These are phyloP conservation scores for Puccinia coronata DNA, from an alignment of 1,284 basidiomycete species.

Conservation along the genomic window DNA sequence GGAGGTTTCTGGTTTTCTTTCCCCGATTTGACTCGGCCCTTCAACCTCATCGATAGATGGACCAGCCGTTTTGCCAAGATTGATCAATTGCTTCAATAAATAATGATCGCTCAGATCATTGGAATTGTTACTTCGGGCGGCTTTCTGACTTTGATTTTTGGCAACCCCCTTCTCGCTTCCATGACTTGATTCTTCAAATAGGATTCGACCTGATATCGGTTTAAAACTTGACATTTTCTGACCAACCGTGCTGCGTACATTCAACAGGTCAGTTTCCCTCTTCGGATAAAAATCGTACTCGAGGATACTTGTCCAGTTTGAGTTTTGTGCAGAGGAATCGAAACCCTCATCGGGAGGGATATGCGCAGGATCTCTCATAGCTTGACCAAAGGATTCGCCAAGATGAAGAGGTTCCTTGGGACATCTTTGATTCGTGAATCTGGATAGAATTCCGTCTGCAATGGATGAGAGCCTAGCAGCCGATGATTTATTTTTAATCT, in stretches of 20 bases:
- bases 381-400: neutral
- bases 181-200: conserved; percentile 13
- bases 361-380: neutral
- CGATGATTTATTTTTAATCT: neutral
- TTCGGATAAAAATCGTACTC: neutral
- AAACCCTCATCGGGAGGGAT: neutral
- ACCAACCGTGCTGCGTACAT: neutral
- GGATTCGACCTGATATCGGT: conserved; percentile 9
- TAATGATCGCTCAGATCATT: neutral
- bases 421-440: neutral
- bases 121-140: neutral
- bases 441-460: neutral
- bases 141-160: neutral
- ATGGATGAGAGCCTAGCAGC: neutral
- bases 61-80: neutral
- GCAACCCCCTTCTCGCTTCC: neutral
- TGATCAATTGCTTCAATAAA: neutral
- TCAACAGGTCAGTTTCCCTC: neutral
- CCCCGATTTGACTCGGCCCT: neutral
- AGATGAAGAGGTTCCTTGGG: neutral
- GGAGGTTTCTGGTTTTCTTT: neutral
- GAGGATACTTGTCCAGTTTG: neutral
- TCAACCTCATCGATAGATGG: neutral
- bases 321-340: neutral
- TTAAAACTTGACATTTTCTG: neutral